Base-by-base conservation (phyloP, 768 basidiomycete genomes). In the Leucogyrophana mollusca region DNA sequence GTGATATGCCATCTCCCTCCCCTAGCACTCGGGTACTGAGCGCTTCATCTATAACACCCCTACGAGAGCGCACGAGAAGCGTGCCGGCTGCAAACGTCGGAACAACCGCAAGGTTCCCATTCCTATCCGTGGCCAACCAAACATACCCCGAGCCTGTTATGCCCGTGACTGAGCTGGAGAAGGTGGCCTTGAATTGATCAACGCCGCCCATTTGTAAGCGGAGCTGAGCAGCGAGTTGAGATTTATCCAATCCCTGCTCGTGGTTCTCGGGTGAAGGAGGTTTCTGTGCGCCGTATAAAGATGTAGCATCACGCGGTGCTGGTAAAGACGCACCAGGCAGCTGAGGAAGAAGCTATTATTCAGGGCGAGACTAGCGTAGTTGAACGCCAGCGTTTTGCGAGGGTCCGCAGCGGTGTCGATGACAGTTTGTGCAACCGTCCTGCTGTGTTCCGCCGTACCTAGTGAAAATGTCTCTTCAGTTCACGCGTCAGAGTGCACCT, bases 291-390 rank as follows among this genome's bases (percentile, higher is more conserved):
- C n/a, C 8, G 13, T 25, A 6, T 21, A 51, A 43, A 49, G 43
- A 21, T 36, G n/a, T 36, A 34, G 25, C 22, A 34, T 16, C 27
- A 24, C 24, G 11, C 35, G 30, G 43, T 18, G 14, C 4, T 13
- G 30, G 42, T 40, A 20, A 17, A 20, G 33, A 76, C 92, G 42
- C 63, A 97, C 95, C 32, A 99, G 74, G 47, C 75, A 76, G 54
- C 90, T 79, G 22, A 99, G 77, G 76, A 98, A 98, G 78, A 91
- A 98, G 56, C 84, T 83, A 66, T 96, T 98, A 71, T 98, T 99
- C 51, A 97, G 72, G 4, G 95, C 90, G 38, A 91, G 79, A 52
- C 87, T 87, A 3, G 94, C 93, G 59, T 94, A 93, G 67, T 90
- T 95, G 68, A 94, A 98, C 20, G 82, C 80, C 43, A 94, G 67